Base-by-base conservation (phyloP, 352 stramenopile genomes). In the Phytopythium cucurbitacearum region DNA sequence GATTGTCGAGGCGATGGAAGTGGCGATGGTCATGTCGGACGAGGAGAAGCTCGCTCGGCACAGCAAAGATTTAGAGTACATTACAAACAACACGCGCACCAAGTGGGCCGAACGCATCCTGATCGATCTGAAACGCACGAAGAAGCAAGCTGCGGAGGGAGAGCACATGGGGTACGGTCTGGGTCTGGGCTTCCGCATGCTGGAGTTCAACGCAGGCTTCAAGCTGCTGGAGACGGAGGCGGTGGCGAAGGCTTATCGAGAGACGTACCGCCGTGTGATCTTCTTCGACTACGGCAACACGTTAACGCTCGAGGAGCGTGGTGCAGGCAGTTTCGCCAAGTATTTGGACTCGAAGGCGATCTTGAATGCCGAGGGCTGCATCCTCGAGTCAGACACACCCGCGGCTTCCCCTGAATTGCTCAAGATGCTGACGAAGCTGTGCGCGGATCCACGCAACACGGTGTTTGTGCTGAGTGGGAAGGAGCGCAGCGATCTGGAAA, bases 241-340 rank as follows among this genome's bases (percentile, higher is more conserved):
- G 1, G 88, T 99, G 7, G 83, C 85, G 4, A 89, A 91, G 48
- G 82, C 92, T 13, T 99, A 98, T 68, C 80, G 73, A 34, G 67
- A 75, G 40, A 88, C 75, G 39, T 89, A 86, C 55, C 76, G 85
- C 28, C 84, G 94, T 12, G 81, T 99, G 5, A 96, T 99, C 46
- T 77, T 99, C 39, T 88, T 99, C 43, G 97, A 99, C 67, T 99
- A 99, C 51, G 97, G 97, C 49, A 98, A 98, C 67, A 99, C 97
- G 7, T 84, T 99, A 40, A 89, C 97, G 10, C 79, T 86, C 38
- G 95, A 98, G 57, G 91, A 97, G 70, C 45, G 60, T 36, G 58
- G 60, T 36, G 66, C 71, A 5, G 77, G 91, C 57, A 75, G 89
- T 52, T 91, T 94, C 51, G 85, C 79, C 9, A 94, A 89, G 66